Evolutionary conservation across 495 filamentous ascomycete genomes (phyloP).

Genomic region (Extremus antarcticus): DNA sequence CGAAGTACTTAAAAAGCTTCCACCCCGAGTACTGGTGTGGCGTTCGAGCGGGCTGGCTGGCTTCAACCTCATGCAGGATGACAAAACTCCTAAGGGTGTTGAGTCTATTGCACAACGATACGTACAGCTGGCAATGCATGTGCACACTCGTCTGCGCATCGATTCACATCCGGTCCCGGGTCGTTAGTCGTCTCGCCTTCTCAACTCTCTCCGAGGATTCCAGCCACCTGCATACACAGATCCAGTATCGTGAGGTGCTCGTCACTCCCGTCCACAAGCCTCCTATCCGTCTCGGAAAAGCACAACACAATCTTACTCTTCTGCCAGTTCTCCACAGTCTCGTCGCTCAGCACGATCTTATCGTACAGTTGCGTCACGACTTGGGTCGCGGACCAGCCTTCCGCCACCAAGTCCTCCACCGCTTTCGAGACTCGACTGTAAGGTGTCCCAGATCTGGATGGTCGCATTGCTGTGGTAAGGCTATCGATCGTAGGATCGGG

Average conservation of each 20-base stretch:
- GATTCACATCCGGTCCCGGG: too few species aligned
- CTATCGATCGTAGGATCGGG: constrained; percentile 59
- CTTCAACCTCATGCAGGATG: too few species aligned
- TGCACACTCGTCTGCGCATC: too few species aligned
- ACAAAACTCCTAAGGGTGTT: too few species aligned
- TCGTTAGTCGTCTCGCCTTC: too few species aligned
- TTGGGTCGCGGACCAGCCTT: constrained; percentile 97
- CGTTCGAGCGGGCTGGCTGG: too few species aligned
- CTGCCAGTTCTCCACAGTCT: constrained; percentile 65
- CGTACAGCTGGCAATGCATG: too few species aligned
- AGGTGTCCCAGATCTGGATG: constrained; percentile 46
- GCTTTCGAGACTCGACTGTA: constrained; percentile 67
- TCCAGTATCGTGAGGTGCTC: constrained; percentile 89
- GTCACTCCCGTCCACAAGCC: constrained; percentile 92
- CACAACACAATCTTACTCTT: constrained; percentile 84
- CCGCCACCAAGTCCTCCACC: constrained; percentile 82
- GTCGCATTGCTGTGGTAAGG: constrained; percentile 68
- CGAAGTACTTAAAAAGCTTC: too few species aligned
- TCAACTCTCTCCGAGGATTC: constrained; percentile 46
- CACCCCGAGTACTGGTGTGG: too few species aligned
- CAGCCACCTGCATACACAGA: constrained; percentile 65
- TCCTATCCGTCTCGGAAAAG: constrained; percentile 89
- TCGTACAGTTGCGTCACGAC: constrained; percentile 80
- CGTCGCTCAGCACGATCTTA: constrained; percentile 61
- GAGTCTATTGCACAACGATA: too few species aligned